Base-by-base conservation (phyloP, 2,329 filamentous ascomycete species). In the Nemania abortiva region DNA sequence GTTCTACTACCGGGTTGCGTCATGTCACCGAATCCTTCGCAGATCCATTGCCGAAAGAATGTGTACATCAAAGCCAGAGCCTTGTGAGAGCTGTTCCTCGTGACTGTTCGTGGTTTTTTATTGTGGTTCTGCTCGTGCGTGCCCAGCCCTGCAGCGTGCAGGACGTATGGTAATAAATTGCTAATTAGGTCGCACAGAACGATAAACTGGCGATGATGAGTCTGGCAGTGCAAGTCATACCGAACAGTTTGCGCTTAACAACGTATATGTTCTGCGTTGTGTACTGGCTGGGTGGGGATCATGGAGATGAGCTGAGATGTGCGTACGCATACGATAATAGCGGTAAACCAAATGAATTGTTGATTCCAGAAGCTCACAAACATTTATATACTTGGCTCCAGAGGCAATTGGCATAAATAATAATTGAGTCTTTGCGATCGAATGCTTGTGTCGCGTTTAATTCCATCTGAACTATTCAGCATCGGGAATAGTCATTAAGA, bases 11-110 rank as follows among this genome's bases (percentile, higher is more conserved):
- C 29, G 6, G 20, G 45, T 63, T 63, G 67, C 67, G 67, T 69
- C 67, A 69, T 66, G 37, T 39, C 13, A 49, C 59, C 63, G 58
- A 69, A 66, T 69, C 67, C 67, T 69, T 57, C 50, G 67, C 58
- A 53, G 59, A 69, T 66, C 67, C 18, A 45, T 45, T 50, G 11
- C 50, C 50, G 18, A 6, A 49, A 42, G 49, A 22, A 9, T 5
- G 47, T 31, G 47, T 52, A 24, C 55, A 56, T 53, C 54, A 15
- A 55, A 66, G 63, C 58, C 66, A 15, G 54, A 66, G 63, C 58
- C 66, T 62, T 66, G 54, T 27, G 24, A 49, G 5, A 55, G 18
- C 31, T 52, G 6, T 13, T 20, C 34, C 45, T 62, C 52, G 45
- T 37, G 37, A 29, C 54, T 49, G 15, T 2, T 37, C 31, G 5